Percentiles rank a stretch among this genome's conserved stretches.
phyloP scores from a whole-genome alignment of 2,329 filamentous ascomycete species.

The Monosporascus sp. region DNA sequence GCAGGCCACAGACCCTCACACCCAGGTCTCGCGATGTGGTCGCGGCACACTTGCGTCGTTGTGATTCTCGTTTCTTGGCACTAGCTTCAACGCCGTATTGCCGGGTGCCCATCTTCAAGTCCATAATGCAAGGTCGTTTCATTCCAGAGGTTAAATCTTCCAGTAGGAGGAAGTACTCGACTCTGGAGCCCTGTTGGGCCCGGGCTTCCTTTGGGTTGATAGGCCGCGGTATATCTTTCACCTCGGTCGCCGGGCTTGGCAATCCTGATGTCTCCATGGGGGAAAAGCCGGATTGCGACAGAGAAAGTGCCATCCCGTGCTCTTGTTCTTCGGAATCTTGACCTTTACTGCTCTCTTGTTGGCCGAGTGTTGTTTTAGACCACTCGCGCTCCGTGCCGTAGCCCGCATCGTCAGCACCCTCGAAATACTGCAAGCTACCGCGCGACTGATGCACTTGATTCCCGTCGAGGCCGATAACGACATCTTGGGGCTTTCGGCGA shows the following conservation, averaged over 20 bases:
- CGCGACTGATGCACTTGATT: constrained; percentile 39
- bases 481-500: constrained; percentile 65
- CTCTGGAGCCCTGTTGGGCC: constrained; percentile 56
- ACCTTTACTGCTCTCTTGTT: constrained; percentile 7
- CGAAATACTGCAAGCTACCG: constrained; percentile 83
- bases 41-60: constrained; percentile 84
- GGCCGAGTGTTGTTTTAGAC: constrained; percentile 14
- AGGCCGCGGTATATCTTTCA: constrained; percentile 50
- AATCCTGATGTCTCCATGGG: constrained; percentile 29
- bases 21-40: constrained; percentile 90
- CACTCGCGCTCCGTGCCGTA: constrained; percentile 69
- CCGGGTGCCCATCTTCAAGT: constrained; percentile 96
- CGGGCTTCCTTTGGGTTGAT: constrained; percentile 75
- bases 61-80: constrained; percentile 88
- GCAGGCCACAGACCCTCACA: constrained; percentile 90
- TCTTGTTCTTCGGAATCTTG: constrained; percentile 6
- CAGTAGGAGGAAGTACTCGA: constrained; percentile 87
- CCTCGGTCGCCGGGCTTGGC: constrained; percentile 33
- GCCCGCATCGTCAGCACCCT: constrained; percentile 79
- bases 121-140: constrained; percentile 93
- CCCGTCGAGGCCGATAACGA: constrained; percentile 51
- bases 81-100: constrained; percentile 92
- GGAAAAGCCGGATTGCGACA: constrained; percentile 30
- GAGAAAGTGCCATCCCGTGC: constrained; percentile 4
- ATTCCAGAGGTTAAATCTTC: constrained; percentile 96